These are phyloP conservation scores for Eucalyptus curtisii DNA, from an alignment of 345 rosid species.

Conservation along the genomic window DNA sequence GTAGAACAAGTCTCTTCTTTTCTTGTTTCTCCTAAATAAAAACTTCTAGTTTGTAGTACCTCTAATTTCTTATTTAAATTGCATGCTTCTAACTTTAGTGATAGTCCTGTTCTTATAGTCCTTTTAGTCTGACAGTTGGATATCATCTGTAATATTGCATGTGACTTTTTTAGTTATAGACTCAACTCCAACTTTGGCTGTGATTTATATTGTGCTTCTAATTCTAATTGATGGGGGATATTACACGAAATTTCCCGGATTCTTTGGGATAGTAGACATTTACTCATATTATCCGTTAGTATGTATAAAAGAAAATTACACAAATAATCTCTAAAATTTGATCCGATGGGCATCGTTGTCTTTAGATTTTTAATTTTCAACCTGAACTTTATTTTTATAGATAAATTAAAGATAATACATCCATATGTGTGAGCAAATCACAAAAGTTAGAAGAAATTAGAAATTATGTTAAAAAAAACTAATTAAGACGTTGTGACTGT, in stretches of 20 bases:
- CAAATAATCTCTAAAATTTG: not conserved
- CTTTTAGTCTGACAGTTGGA: not conserved
- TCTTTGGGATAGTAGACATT: not conserved
- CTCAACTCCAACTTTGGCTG: not conserved
- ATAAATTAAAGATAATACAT: not conserved
- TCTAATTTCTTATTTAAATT: no score
- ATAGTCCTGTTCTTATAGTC: not conserved
- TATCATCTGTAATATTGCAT: not conserved
- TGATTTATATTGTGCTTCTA: not conserved
- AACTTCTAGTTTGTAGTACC: not conserved
- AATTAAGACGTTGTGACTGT: not conserved
- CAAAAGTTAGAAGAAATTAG: not conserved
- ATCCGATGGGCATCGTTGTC: accelerated
- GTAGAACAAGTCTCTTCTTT: not conserved
- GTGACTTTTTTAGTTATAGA: not conserved
- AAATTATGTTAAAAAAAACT: not conserved
- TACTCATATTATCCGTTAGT: not conserved
- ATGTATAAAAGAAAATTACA: not conserved
- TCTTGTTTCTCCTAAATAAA: not conserved
- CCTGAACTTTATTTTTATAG: not conserved
- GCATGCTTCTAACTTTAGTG: not conserved
- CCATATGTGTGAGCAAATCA: not conserved
- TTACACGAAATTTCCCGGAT: not conserved
- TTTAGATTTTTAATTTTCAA: not conserved
- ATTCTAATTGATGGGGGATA: not conserved